A percentile compares a stretch with the other conserved stretches of the same genome.
Conservation (phyloP, 2,329 filamentous ascomycete genomes). For the Clarireedia homoeocarpa region DNA sequence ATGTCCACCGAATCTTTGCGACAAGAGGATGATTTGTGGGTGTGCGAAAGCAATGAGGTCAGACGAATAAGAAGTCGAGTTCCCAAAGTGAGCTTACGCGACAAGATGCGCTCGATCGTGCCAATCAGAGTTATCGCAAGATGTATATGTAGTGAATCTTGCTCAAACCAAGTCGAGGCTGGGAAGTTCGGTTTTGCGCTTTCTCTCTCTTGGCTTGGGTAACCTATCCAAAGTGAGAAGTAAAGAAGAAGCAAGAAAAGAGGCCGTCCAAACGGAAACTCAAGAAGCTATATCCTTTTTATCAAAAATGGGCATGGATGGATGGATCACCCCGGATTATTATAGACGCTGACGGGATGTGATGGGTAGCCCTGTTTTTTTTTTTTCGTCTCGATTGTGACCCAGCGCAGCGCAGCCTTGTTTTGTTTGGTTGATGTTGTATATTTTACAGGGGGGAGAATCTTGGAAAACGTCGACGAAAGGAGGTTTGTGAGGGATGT, state of each 20-base stretch:
- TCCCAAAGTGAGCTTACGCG: slow-evolving; percentile 3
- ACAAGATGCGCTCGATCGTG: background rate
- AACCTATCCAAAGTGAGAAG: background rate
- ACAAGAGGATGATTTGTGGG: background rate
- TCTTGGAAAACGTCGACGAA: background rate
- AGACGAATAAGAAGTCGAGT: no score
- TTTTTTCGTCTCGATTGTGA: background rate
- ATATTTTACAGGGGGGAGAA: background rate
- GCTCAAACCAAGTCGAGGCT: background rate
- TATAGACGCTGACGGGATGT: background rate
- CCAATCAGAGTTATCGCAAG: background rate
- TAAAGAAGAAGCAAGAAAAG: background rate
- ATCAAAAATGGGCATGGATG: background rate
- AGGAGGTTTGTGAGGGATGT: background rate
- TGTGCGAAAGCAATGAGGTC: background rate
- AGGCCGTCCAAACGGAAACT: background rate
- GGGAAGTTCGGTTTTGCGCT: no score
- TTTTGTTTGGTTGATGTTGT: background rate
- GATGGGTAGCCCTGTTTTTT: background rate
- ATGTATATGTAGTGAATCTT: background rate
- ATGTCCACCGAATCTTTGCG: no score
- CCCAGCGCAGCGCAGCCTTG: background rate
- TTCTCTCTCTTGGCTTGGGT: background rate
- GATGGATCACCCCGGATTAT: background rate
- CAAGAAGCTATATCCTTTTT: background rate